A percentile compares a stretch with the other conserved stretches of the same genome.
Evolutionary conservation across 1,139 yeast species (phyloP).

Genomic region (Sugiyamaella pinicola): DNA sequence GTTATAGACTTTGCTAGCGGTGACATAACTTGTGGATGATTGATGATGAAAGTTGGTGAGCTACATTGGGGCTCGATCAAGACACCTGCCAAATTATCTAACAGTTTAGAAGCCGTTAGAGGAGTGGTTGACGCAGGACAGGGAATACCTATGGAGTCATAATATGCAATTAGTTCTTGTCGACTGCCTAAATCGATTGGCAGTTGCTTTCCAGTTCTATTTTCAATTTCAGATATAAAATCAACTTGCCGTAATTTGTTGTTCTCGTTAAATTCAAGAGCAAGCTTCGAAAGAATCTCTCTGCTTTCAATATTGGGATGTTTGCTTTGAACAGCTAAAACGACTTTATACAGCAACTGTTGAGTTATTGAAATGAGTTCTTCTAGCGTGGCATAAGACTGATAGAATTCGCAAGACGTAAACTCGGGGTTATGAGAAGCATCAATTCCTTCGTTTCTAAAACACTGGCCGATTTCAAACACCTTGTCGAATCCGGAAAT

Average conservation of each 20-base stretch:
- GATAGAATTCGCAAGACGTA: slow-evolving; percentile 90
- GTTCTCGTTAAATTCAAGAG: slow-evolving; percentile 17
- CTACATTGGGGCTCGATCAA: slow-evolving; percentile 67
- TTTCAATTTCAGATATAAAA: slow-evolving; percentile 55
- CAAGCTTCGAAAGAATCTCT: slow-evolving; percentile 18
- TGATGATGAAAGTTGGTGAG: slow-evolving; percentile 70
- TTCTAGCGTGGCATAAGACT: slow-evolving; percentile 69
- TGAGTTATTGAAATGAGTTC: slow-evolving; percentile 64
- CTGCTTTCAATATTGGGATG: slow-evolving; percentile 26
- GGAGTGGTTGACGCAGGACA: slow-evolving; percentile 18
- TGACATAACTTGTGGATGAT: slow-evolving; percentile 84
- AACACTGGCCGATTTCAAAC: slow-evolving; percentile 82
- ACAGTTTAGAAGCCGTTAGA: slow-evolving; percentile 54
- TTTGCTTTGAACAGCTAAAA: slow-evolving; percentile 21
- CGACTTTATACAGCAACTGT: slow-evolving; percentile 20
- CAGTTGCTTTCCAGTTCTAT: slow-evolving; percentile 45
- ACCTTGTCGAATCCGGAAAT: slow-evolving; percentile 84
- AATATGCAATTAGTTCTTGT: slow-evolving; percentile 33
- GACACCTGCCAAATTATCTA: slow-evolving; percentile 64
- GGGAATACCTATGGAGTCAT: slow-evolving; percentile 57
- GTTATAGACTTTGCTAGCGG: slow-evolving; percentile 77
- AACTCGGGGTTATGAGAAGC: slow-evolving; percentile 95
- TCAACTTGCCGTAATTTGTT: slow-evolving; percentile 43
- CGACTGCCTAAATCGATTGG: slow-evolving; percentile 44
- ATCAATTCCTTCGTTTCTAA: slow-evolving; percentile 92